Evolutionary conservation across 2,329 filamentous ascomycete species (phyloP).

Genomic region (Neophaeococcomyces aloes): DNA sequence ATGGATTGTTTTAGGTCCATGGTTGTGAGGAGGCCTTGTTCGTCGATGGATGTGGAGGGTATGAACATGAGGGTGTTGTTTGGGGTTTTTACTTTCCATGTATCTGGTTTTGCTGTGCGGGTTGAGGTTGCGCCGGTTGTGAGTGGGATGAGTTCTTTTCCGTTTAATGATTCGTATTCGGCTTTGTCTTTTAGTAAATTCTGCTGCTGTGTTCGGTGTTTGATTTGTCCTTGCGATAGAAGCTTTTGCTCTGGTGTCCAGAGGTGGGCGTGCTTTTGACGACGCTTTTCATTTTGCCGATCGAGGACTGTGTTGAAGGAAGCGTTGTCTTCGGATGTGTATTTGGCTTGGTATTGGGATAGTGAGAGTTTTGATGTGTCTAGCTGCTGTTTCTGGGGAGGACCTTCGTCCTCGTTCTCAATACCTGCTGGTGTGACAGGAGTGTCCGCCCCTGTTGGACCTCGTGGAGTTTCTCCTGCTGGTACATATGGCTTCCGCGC

Average conservation of each 20-base stretch:
- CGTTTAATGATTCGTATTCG: slow-evolving; percentile 48
- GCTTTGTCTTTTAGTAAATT: slow-evolving; percentile 56
- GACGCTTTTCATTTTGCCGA: slow-evolving; percentile 73
- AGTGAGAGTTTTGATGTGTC: slow-evolving; percentile 68
- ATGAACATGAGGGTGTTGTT: slow-evolving; percentile 81
- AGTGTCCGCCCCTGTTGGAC: slow-evolving; percentile 39
- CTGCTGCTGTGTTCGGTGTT: slow-evolving; percentile 44
- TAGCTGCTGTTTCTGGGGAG: slow-evolving; percentile 40
- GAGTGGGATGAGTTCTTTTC: slow-evolving; percentile 48
- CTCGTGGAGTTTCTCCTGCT: slow-evolving; percentile 16
- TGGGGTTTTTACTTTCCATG: slow-evolving; percentile 58
- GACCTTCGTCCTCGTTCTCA: slow-evolving; percentile 30
- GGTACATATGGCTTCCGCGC: slow-evolving; percentile 2
- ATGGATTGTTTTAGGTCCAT: slow-evolving; percentile 57
- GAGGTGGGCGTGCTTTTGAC: slow-evolving; percentile 79
- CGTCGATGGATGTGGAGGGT: slow-evolving; percentile 33
- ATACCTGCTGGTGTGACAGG: slow-evolving; percentile 39
- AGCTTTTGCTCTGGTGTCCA: slow-evolving; percentile 75
- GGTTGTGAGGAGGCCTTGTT: slow-evolving; percentile 47
- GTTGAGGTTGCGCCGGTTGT: slow-evolving; percentile 51
- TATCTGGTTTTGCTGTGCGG: slow-evolving; percentile 64
- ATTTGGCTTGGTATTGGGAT: slow-evolving; percentile 76
- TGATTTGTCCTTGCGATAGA: slow-evolving; percentile 50
- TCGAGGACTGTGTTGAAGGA: slow-evolving; percentile 90
- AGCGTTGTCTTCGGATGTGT: slow-evolving; percentile 96